Evolutionary conservation across 371 early-diverging fungal species (phyloP).

Genomic region (Apophysomyces variabilis): DNA sequence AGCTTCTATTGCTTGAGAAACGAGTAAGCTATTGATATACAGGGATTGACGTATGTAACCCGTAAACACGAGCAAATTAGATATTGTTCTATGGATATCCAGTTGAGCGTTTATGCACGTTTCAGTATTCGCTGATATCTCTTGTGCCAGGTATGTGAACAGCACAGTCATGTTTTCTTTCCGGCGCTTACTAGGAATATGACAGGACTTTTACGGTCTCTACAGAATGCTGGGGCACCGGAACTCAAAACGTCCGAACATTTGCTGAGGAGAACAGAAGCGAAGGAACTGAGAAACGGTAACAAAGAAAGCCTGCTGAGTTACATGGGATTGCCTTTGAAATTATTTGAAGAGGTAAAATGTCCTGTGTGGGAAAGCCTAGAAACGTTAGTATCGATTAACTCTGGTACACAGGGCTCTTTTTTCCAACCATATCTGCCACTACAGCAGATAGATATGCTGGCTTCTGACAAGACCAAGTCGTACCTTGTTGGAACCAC

Average conservation of each 20-base stretch:
- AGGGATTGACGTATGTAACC: too few relatives aligned
- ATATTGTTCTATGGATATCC: conserved; percentile 82
- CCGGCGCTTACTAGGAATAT: neutral
- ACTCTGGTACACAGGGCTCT: conserved; percentile 52
- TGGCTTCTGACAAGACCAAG: conserved; percentile 67
- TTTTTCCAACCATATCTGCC: conserved; percentile 89
- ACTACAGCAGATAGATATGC: conserved; percentile 82
- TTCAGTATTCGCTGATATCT: conserved; percentile 80
- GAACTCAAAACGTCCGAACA: conserved; percentile 43
- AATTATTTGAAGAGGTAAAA: conserved; percentile 73
- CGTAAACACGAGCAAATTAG: conserved; percentile 32
- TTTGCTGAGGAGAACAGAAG: conserved; percentile 31
- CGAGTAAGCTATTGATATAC: conserved; percentile 36
- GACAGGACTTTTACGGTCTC: conserved; percentile 55
- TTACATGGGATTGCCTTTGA: conserved; percentile 71
- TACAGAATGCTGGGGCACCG: conserved; percentile 72
- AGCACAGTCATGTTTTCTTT: neutral
- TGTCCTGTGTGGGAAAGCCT: neutral
- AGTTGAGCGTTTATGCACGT: conserved; percentile 79
- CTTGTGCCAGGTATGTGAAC: conserved; percentile 60
- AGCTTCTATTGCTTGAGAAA: conserved; percentile 76
- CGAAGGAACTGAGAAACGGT: conserved; percentile 36
- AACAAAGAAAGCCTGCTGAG: conserved; percentile 55
- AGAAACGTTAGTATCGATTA: neutral
- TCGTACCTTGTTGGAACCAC: conserved; percentile 80